These are phyloP conservation scores for Durio zibethinus DNA, from an alignment of 345 rosid genomes.

Conservation along the genomic window DNA sequence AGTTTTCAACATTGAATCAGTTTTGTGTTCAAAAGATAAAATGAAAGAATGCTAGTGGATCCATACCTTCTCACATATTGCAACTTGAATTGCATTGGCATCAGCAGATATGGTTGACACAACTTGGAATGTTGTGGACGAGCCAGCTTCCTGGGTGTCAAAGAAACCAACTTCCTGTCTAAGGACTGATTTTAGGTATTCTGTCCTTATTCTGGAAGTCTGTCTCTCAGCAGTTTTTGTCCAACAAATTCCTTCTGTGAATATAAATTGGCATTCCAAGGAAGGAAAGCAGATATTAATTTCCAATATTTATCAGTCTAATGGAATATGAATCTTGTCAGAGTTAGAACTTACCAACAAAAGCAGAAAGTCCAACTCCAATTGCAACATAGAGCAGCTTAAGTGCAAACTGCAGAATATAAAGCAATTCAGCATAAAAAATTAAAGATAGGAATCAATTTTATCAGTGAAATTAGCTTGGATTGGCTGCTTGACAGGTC, in stretches of 20 bases:
- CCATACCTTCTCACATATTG: slow-evolving; percentile 58
- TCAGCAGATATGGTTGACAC: slow-evolving; percentile 57
- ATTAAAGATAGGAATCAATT: neutral
- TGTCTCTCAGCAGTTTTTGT: slow-evolving; percentile 71
- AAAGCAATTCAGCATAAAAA: neutral
- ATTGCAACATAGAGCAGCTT: slow-evolving; percentile 60
- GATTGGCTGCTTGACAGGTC: neutral
- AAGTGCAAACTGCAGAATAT: slow-evolving; percentile 44
- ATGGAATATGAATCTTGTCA: neutral
- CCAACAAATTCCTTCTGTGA: slow-evolving; percentile 71
- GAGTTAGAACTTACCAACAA: slow-evolving; percentile 45
- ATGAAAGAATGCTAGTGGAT: neutral
- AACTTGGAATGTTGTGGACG: slow-evolving; percentile 59
- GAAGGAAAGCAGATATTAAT: neutral
- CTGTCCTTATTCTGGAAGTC: slow-evolving; percentile 54
- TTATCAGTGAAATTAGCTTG: neutral
- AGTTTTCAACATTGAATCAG: neutral
- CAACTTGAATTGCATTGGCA: slow-evolving; percentile 65
- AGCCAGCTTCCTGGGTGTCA: slow-evolving; percentile 58
- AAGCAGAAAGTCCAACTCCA: slow-evolving; percentile 54
- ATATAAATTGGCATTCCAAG: neutral
- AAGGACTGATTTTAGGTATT: slow-evolving; percentile 62
- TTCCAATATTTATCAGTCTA: neutral
- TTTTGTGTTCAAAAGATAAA: neutral
- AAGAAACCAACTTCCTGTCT: slow-evolving; percentile 65